Base-by-base conservation (phyloP, 495 filamentous ascomycete genomes). In the Lasiosphaeris hirsuta region DNA sequence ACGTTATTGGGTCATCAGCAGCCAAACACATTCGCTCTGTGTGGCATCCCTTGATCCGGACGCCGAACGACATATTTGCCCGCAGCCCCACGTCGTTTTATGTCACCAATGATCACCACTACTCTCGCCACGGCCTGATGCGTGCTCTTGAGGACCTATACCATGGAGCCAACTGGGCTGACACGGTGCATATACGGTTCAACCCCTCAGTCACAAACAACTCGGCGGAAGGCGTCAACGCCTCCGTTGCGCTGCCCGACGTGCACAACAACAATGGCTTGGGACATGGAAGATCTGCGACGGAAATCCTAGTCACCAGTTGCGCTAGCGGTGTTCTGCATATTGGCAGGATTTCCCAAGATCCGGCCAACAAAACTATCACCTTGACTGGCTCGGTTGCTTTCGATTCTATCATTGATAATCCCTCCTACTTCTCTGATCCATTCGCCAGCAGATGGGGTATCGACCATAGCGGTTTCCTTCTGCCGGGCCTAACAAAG, bases 91-190 rank as follows among this genome's bases (percentile, higher is more conserved):
- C 56, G 43, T 77, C 78, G 0, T 73, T 86, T 64, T 82, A 81
- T 61, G 76, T 84, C 4, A 86, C 82, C 6, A 87, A 87, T 59
- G 84, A 86, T 62, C 83, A 87, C 59, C 73, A 66, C 61, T 76
- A 85, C 62, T 70, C 71, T 10, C 68, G 59, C 10, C 57, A 75
- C 0, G 81, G 82, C 0, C 7, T 67, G 4, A 66, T 76, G 68
- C 77, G 83, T 1, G 8, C 66, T 0, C 0, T 84, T 10, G 75
- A 78, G 58, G 71, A 74, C 10, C 0, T 72, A 0, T 72, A 78
- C 46, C 11, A 65, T 8, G 55, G 69, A 14, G 65, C 68, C 5
- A 59, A 60, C 44, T 73, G 58, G 75, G 76, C 60, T 58, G 70
- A 63, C 10, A 50, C 64, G 1, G 44, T 77, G 15, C 68, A 73